phyloP scores from a whole-genome alignment of 176 grass and related monocot species.

The Oryza glumipatula region DNA sequence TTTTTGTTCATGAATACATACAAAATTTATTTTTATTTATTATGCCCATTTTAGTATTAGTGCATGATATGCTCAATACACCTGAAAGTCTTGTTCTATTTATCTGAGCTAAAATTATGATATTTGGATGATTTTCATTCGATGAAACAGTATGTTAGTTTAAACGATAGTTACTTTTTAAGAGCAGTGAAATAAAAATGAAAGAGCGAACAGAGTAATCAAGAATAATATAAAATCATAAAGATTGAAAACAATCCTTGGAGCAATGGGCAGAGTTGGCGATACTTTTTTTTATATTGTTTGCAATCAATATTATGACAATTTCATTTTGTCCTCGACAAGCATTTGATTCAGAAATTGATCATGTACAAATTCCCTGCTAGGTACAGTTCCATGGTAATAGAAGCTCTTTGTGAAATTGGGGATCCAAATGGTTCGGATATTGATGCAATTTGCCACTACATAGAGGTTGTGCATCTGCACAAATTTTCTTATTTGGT shows the following conservation, averaged over 20 bases:
- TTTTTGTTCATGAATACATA: conserved; percentile 2
- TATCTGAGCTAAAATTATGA: conserved; percentile 8
- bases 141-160: conserved; percentile 5
- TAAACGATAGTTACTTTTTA: conserved; percentile 1
- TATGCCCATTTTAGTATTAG: conserved; percentile 28
- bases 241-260: conserved; percentile 8
- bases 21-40: background rate
- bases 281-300: conserved; percentile 6
- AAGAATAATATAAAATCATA: conserved; percentile 23
- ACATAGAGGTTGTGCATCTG: conserved; percentile 67
- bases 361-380: conserved; percentile 43
- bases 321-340: background rate
- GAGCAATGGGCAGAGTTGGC: background rate
- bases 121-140: conserved; percentile 18
- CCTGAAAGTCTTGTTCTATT: background rate
- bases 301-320: conserved; percentile 17
- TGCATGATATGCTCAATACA: conserved; percentile 24
- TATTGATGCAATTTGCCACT: conserved; percentile 55
- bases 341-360: conserved; percentile 4
- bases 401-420: conserved; percentile 76
- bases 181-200: conserved; percentile 9
- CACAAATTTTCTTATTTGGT: conserved; percentile 18
- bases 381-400: conserved; percentile 78
- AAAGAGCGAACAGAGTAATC: background rate
- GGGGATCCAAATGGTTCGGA: conserved; percentile 87